Percentiles rank a stretch among this genome's conserved stretches.
Evolutionary conservation across 148 eudicot genomes (phyloP).

Genomic region (Vaccinium darrowii): DNA sequence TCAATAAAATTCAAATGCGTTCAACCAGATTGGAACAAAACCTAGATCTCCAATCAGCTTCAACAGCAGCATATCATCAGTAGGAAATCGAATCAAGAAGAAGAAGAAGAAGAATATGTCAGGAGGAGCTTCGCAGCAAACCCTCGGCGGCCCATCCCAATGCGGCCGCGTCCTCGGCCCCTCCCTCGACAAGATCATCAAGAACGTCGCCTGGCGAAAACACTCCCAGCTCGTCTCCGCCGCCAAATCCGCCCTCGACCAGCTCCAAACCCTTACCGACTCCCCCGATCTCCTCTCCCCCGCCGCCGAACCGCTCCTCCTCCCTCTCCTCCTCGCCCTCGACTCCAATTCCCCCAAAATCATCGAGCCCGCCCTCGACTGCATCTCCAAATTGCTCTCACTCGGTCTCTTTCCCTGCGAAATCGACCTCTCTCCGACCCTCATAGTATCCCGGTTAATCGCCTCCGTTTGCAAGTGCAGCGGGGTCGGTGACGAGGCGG

Average conservation of each 20-base stretch:
- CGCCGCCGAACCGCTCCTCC: conserved; percentile 53
- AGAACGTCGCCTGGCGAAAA: conserved; percentile 85
- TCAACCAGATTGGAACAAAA: too few relatives aligned
- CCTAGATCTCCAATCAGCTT: too few relatives aligned
- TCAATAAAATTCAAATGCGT: too few relatives aligned
- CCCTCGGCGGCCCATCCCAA: conserved; percentile 70
- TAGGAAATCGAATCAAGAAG: too few relatives aligned
- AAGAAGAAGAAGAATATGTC: conserved; percentile 14
- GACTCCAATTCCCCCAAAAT: conserved; percentile 62
- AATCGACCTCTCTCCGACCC: conserved; percentile 29
- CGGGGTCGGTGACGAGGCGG: conserved; percentile 51
- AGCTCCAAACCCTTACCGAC: conserved; percentile 53
- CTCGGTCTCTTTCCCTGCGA: conserved; percentile 53
- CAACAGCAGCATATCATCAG: too few relatives aligned
- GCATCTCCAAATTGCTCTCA: conserved; percentile 55
- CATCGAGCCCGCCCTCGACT: conserved; percentile 77
- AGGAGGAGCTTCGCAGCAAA: conserved; percentile 26
- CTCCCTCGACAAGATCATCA: conserved; percentile 85
- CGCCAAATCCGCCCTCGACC: conserved; percentile 71
- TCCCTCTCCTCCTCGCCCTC: conserved; percentile 73
- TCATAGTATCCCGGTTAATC: conserved; percentile 36
- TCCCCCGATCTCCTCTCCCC: conserved; percentile 43
- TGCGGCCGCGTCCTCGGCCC: conserved; percentile 79
- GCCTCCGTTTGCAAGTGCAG: conserved; percentile 66
- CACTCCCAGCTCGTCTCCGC: conserved; percentile 69